These are phyloP conservation scores for Claviceps maximensis DNA, from an alignment of 2,329 filamentous ascomycete species.

Conservation along the genomic window DNA sequence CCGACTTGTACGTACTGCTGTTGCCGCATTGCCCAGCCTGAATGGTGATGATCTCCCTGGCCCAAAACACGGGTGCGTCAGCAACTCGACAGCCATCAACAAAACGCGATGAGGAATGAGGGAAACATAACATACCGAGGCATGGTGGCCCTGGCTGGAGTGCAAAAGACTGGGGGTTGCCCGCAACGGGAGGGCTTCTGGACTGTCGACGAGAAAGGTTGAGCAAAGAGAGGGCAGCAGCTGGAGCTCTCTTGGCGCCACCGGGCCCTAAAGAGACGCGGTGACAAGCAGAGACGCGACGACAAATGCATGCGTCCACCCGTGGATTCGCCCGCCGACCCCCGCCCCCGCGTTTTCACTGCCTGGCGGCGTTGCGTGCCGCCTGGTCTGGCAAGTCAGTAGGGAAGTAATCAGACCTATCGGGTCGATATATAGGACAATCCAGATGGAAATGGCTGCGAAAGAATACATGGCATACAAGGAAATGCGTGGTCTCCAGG, in stretches of 20 bases:
- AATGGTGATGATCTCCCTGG: conserved; percentile 96
- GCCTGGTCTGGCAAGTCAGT: no score
- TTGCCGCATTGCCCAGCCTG: conserved; percentile 99
- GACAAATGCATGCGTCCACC: no score
- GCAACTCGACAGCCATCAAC: not conserved
- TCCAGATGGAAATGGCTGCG: no score
- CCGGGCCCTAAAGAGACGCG: conserved; percentile 3
- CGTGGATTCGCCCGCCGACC: no score
- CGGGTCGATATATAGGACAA: no score
- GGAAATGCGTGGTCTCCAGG: no score
- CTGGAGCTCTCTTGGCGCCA: not conserved
- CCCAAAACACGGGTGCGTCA: not conserved
- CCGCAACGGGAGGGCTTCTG: no score
- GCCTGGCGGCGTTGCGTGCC: no score
- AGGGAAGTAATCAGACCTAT: no score
- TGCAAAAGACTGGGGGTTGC: not conserved
- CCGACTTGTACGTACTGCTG: conserved; percentile 58
- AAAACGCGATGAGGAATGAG: conserved; percentile 2
- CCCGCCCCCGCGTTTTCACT: not conserved
- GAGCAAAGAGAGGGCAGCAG: not conserved
- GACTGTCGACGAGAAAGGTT: no score
- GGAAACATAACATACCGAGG: conserved; percentile 11
- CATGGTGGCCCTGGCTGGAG: conserved; percentile 10
- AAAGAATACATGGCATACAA: no score
- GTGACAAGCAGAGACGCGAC: not conserved